These are phyloP conservation scores for Carex cristatella DNA, from an alignment of 176 grass and related monocot species.

Conservation along the genomic window DNA sequence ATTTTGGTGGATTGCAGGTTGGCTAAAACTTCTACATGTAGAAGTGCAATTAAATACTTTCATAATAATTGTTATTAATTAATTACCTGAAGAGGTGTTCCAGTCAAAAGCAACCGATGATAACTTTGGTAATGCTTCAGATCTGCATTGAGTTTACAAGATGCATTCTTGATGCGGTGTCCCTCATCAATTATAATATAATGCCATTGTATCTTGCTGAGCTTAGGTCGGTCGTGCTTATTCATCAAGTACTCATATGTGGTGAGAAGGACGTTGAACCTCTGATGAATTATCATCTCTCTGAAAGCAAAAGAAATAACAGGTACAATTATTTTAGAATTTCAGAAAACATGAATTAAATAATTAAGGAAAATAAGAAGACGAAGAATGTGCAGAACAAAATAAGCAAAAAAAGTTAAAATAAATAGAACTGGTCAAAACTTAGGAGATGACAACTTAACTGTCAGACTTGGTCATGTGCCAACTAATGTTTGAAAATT, in stretches of 20 bases:
- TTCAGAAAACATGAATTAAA: not conserved
- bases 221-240: conserved; percentile 96
- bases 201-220: conserved; percentile 98
- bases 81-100: conserved; percentile 92
- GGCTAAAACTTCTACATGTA: conserved; percentile 15
- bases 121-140: conserved; percentile 91
- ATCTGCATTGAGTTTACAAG: conserved; percentile 97
- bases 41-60: conserved; percentile 9
- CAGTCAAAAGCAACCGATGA: conserved; percentile 88
- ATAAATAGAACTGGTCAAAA: not conserved
- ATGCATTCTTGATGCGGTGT: conserved; percentile 98
- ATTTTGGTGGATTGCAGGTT: not conserved
- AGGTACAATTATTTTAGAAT: conserved; percentile 20
- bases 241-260: conserved; percentile 99
- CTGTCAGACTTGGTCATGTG: not conserved
- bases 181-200: conserved; percentile 99
- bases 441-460: not conserved
- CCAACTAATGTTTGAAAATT: not conserved
- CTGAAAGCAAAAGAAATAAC: conserved; percentile 43
- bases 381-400: not conserved
- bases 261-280: conserved; percentile 97
- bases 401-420: not conserved
- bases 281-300: conserved; percentile 97
- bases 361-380: not conserved
- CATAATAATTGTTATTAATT: not conserved